A percentile compares a stretch with the other conserved stretches of the same genome.
Evolutionary conservation across 495 filamentous ascomycete genomes (phyloP).

Genomic region (Penicillium lividum): DNA sequence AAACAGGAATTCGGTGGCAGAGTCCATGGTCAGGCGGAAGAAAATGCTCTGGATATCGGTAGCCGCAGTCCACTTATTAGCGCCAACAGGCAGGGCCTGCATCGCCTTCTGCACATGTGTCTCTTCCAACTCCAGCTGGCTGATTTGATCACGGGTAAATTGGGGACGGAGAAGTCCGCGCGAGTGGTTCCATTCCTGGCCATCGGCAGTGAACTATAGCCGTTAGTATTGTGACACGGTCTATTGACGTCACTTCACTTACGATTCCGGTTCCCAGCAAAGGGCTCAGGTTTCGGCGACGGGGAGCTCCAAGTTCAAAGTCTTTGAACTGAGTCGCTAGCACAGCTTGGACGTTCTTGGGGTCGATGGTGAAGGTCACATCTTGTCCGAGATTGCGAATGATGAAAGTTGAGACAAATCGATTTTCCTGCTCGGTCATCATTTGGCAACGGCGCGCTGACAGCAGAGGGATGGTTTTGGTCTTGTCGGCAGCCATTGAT

Average conservation of each 20-base stretch:
- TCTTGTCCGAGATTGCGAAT: constrained; percentile 32
- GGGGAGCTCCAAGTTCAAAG: constrained; percentile 42
- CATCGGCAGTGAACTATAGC: constrained; percentile 49
- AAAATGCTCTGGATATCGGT: constrained; percentile 62
- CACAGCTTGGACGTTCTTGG: constrained; percentile 53
- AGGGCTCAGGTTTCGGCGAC: constrained; percentile 36
- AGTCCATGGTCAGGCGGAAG: constrained; percentile 66
- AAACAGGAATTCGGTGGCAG: constrained; percentile 67
- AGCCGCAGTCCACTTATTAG: constrained; percentile 43
- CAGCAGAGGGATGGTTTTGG: constrained; percentile 27
- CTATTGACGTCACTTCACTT: constrained; percentile 16
- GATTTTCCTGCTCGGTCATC: constrained; percentile 29
- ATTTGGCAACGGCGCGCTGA: constrained; percentile 22
- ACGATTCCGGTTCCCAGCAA: constrained; percentile 51
- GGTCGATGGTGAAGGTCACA: constrained; percentile 48
- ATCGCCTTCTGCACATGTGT: constrained; percentile 49
- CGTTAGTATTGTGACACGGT: neutral
- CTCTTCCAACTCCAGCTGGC: constrained; percentile 56
- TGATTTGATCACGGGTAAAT: constrained; percentile 54
- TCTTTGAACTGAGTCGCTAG: constrained; percentile 56
- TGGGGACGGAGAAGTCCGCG: constrained; percentile 57
- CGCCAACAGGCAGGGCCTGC: constrained; percentile 33
- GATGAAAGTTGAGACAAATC: constrained; percentile 31
- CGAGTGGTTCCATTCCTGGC: constrained; percentile 52
- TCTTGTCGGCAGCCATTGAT: constrained; percentile 31